A percentile compares a stretch with the other conserved stretches of the same genome.
Evolutionary conservation across 495 filamentous ascomycete genomes (phyloP).

Genomic region (Trichocladium uniseriatum): DNA sequence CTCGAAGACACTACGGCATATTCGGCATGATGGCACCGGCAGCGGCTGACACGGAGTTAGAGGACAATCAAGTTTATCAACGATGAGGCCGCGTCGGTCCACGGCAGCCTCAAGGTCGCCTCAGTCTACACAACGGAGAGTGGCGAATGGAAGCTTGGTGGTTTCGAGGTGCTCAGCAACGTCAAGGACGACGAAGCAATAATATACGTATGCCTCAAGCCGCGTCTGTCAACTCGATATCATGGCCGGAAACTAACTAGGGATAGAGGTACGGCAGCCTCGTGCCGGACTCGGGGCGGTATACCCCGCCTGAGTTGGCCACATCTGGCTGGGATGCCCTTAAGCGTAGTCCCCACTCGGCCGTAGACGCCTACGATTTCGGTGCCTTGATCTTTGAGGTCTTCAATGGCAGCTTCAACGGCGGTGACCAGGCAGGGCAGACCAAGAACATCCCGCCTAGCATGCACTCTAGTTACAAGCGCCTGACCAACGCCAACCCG

Average conservation of each 20-base stretch:
- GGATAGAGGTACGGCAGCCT: conserved; percentile 72
- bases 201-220: conserved; percentile 57
- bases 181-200: conserved; percentile 91
- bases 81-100: conserved; percentile 80
- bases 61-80: conserved; percentile 94
- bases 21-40: not conserved
- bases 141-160: conserved; percentile 94
- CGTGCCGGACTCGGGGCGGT: conserved; percentile 71
- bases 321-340: conserved; percentile 83
- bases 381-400: conserved; percentile 79
- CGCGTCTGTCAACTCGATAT: not conserved
- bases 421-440: conserved; percentile 65
- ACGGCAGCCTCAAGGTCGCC: conserved; percentile 73
- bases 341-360: conserved; percentile 70
- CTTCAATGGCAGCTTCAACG: conserved; percentile 73
- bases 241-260: conserved; percentile 1
- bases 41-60: conserved; percentile 36
- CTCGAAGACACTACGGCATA: not conserved
- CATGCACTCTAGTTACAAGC: conserved; percentile 85
- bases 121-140: conserved; percentile 90
- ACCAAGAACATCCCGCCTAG: conserved; percentile 77
- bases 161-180: conserved; percentile 87
- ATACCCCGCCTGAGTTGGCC: conserved; percentile 75
- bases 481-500: conserved; percentile 77
- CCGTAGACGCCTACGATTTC: conserved; percentile 79